Evolutionary conservation across 345 rosid genomes (phyloP).

Genomic region (Brassica carinata): DNA sequence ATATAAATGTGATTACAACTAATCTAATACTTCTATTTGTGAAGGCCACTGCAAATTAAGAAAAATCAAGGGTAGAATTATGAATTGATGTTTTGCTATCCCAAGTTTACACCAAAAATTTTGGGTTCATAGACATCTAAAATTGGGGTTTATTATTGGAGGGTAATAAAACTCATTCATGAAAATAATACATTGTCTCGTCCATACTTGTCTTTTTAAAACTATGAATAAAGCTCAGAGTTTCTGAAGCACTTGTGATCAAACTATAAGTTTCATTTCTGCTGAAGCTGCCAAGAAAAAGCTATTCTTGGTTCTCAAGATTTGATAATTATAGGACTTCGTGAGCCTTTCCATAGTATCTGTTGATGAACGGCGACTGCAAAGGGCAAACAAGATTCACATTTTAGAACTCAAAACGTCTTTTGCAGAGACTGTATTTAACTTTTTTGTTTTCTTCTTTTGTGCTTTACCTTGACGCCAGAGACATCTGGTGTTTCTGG

Average conservation of each 20-base stretch:
- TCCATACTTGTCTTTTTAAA: not conserved
- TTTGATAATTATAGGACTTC: conserved; percentile 55
- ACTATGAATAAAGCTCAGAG: conserved; percentile 32
- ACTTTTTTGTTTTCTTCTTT: not conserved
- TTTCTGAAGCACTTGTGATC: conserved; percentile 34
- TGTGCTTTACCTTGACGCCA: conserved; percentile 57
- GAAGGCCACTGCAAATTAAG: not conserved
- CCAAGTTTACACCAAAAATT: not conserved
- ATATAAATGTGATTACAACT: conserved; percentile 31
- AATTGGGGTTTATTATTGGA: not conserved
- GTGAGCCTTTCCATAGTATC: conserved; percentile 91
- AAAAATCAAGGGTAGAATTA: not conserved
- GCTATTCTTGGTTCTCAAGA: conserved; percentile 12
- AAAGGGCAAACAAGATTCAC: conserved; percentile 7
- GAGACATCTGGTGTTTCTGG: conserved; percentile 54
- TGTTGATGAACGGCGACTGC: conserved; percentile 84
- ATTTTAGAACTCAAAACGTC: not conserved
- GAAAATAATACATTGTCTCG: not conserved
- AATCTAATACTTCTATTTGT: not conserved
- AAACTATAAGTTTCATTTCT: not conserved
- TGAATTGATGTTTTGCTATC: not conserved
- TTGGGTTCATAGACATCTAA: too few species aligned
- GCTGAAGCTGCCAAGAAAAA: conserved; percentile 26
- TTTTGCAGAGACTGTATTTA: not conserved
- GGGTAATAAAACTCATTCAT: not conserved